A percentile compares a stretch with the other conserved stretches of the same genome.
Conservation (phyloP, 768 basidiomycete species). For the Leccinum uliginosum region DNA sequence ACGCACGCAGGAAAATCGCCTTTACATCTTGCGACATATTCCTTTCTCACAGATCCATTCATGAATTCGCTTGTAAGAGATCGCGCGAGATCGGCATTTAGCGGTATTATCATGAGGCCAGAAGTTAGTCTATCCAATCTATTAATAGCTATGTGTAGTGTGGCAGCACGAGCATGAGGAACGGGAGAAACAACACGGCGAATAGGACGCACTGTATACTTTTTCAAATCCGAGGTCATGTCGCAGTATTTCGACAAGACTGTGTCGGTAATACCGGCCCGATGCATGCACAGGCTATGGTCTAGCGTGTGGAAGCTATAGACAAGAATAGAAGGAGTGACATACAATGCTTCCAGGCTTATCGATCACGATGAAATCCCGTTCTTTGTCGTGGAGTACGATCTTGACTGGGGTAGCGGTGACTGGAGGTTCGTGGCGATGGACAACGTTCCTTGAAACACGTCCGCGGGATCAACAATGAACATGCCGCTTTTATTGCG, state of each 20-base stretch:
- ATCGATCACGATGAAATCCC: constrained; percentile 86
- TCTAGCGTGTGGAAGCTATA: neutral
- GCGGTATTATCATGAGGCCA: constrained; percentile 90
- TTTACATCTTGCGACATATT: constrained; percentile 84
- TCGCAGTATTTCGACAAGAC: constrained; percentile 80
- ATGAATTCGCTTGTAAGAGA: constrained; percentile 77
- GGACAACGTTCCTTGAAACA: constrained; percentile 74
- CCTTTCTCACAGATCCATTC: constrained; percentile 79
- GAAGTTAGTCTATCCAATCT: constrained; percentile 92
- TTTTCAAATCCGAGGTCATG: constrained; percentile 79
- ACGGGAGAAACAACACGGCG: neutral
- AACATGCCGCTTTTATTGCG: neutral
- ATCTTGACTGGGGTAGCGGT: constrained; percentile 79
- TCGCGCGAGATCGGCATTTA: constrained; percentile 65
- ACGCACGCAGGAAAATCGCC: constrained; percentile 85
- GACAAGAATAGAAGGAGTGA: constrained; percentile 21
- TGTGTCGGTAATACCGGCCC: constrained; percentile 87
- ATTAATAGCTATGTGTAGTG: constrained; percentile 68
- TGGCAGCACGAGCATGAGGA: neutral
- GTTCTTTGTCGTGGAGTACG: constrained; percentile 70
- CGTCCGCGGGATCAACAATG: neutral
- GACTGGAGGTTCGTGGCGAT: constrained; percentile 96
- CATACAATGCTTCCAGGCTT: constrained; percentile 96
- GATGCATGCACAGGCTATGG: constrained; percentile 85
- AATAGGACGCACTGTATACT: constrained; percentile 66